Conservation (phyloP, 1,284 basidiomycete species). For the Ganoderma sinense region DNA sequence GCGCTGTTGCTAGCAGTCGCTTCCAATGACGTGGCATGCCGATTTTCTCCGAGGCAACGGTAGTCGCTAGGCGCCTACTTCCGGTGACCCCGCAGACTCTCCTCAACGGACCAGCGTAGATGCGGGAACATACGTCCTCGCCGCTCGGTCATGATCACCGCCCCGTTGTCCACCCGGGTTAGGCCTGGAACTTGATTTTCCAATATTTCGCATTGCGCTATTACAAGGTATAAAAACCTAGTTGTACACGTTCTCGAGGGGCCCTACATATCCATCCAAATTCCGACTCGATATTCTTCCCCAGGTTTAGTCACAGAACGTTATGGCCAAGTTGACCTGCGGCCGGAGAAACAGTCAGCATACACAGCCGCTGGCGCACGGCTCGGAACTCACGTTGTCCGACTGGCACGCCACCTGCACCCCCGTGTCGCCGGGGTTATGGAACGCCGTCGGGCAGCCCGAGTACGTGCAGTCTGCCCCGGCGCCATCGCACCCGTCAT, state of each 20-base stretch:
- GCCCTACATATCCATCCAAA: not conserved
- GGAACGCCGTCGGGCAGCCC: slow-evolving; percentile 48
- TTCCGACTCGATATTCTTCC: not conserved
- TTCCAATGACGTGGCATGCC: not conserved
- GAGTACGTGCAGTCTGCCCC: slow-evolving; percentile 35
- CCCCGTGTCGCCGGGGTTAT: slow-evolving; percentile 45
- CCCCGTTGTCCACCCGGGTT: no score
- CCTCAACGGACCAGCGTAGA: no score
- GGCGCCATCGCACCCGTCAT: slow-evolving; percentile 41
- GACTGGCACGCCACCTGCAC: slow-evolving; percentile 50
- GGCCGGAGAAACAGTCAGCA: not conserved
- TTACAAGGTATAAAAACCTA: not conserved
- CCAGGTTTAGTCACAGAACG: not conserved
- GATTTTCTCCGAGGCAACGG: not conserved
- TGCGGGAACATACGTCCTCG: no score
- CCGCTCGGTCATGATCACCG: no score
- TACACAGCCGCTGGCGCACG: no score
- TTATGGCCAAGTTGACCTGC: not conserved
- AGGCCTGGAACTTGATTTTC: not conserved
- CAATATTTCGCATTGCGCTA: not conserved
- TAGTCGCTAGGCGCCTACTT: not conserved
- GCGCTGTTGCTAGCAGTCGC: no score
- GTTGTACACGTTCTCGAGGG: not conserved
- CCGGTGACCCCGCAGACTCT: no score
- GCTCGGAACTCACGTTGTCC: slow-evolving; percentile 32